Evolutionary conservation across 2,329 filamentous ascomycete species (phyloP).

Genomic region (Aspergillus candidus): DNA sequence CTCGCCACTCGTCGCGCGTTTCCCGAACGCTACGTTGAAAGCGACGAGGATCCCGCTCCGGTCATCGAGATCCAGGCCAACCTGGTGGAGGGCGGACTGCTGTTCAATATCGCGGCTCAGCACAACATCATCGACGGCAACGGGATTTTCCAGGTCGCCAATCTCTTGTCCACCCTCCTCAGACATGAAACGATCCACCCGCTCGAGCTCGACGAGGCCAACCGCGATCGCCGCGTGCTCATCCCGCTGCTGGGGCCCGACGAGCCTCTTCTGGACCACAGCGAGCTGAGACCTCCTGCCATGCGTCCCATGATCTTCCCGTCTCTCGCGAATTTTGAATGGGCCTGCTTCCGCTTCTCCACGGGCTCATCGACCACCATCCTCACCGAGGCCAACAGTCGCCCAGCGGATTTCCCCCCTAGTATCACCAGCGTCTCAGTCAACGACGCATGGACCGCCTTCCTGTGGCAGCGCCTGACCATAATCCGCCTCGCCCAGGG

Average conservation of each 20-base stretch:
- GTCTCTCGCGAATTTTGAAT: slow-evolving; percentile 6
- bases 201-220: slow-evolving; percentile 12
- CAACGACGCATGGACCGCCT: slow-evolving; percentile 18
- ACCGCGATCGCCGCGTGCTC: slow-evolving; percentile 12
- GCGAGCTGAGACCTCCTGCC: slow-evolving; percentile 1
- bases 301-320: neutral
- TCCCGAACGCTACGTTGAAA: slow-evolving; percentile 19
- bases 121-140: slow-evolving; percentile 22
- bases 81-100: slow-evolving; percentile 18
- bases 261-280: slow-evolving; percentile 12
- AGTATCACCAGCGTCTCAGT: slow-evolving; percentile 9
- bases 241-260: slow-evolving; percentile 10
- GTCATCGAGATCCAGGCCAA: slow-evolving; percentile 23
- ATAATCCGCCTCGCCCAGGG: slow-evolving; percentile 2
- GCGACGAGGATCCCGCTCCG: slow-evolving; percentile 9
- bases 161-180: slow-evolving; percentile 12
- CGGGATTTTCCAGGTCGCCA: slow-evolving; percentile 15
- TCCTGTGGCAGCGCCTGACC: slow-evolving; percentile 14
- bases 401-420: slow-evolving; percentile 1
- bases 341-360: slow-evolving; percentile 10
- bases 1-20: slow-evolving; percentile 24
- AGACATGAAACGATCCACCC: slow-evolving; percentile 6
- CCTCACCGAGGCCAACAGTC: neutral
- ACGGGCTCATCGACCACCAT: slow-evolving; percentile 1
- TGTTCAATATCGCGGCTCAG: slow-evolving; percentile 18